Base-by-base conservation (phyloP, 192 early-diverging fungal genomes). In the Linnemannia schmuckeri region DNA sequence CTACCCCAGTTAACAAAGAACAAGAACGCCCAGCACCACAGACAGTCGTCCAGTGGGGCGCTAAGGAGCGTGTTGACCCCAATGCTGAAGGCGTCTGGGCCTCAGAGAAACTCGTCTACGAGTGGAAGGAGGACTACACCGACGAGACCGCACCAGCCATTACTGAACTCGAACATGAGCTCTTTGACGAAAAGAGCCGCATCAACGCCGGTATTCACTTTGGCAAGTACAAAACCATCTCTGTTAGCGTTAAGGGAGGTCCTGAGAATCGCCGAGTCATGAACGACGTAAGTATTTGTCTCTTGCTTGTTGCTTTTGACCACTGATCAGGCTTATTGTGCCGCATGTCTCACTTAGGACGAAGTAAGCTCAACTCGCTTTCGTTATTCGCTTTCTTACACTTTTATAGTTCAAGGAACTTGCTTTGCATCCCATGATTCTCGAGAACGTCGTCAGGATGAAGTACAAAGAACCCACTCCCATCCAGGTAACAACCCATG, bases 381-480 rank as follows among this genome's bases (percentile, higher is more conserved):
- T 41, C 70, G 18, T 41, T 41, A 10, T 20, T 0, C n/a, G 5
- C 35, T 41, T 20, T 27, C 30, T 49, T 49, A 49, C 47, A 7
- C 0, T 12, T 52, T 1, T 0, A 44, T 84, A 91, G 89, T 96
- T 96, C 80, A 89, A 90, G 13, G 89, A 93, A 22, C 92, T 94
- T 35, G 82, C 83, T 46, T 84, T 96, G 41, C 94, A 96, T 84
- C 85, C 90, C n/a, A 89, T 90, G 9, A 89, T 94, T 74, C 93
- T 95, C 70, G 93, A 88, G 70, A 96, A 94, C 74, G 89, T 96
- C 42, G 88, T 77, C 82, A 79, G 93, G 15, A 91, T 95, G 37
- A 77, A 91, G 33, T 96, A 95, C 88, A 47, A 46, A 1, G 88
- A 83, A 40, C 95, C 96, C 24, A 96, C 96, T 6, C 96, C 96